These are phyloP conservation scores for Ceratocystis eucalypticola DNA, from an alignment of 2,329 filamentous ascomycete species.

Conservation along the genomic window DNA sequence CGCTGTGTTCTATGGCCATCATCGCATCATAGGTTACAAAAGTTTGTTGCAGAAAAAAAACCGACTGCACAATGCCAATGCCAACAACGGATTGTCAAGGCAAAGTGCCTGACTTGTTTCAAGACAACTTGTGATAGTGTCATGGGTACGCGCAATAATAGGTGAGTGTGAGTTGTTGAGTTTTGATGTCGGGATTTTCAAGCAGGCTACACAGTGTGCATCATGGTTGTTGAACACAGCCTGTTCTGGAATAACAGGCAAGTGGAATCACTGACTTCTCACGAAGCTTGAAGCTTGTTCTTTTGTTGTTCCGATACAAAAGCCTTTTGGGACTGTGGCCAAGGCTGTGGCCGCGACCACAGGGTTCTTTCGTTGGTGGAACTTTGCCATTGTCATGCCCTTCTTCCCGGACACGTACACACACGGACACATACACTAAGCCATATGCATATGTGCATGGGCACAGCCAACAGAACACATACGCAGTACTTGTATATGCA, in stretches of 20 bases:
- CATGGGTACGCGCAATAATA: no score
- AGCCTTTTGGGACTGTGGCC: background rate
- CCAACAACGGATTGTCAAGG: no score
- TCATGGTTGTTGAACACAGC: background rate
- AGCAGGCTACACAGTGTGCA: background rate
- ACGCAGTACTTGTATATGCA: background rate
- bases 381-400: background rate
- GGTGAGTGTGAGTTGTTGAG: background rate
- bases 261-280: background rate
- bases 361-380: background rate
- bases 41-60: no score
- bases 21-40: background rate
- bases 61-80: no score
- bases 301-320: background rate
- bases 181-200: background rate
- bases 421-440: background rate
- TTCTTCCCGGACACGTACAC: background rate
- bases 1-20: background rate
- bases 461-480: background rate
- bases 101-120: no score
- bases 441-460: background rate
- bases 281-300: background rate
- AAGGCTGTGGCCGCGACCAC: no score
- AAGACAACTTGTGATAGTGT: no score
- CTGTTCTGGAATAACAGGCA: background rate